These are phyloP conservation scores for Xylariaceae sp. DNA, from an alignment of 2,329 filamentous ascomycete genomes.

Conservation along the genomic window DNA sequence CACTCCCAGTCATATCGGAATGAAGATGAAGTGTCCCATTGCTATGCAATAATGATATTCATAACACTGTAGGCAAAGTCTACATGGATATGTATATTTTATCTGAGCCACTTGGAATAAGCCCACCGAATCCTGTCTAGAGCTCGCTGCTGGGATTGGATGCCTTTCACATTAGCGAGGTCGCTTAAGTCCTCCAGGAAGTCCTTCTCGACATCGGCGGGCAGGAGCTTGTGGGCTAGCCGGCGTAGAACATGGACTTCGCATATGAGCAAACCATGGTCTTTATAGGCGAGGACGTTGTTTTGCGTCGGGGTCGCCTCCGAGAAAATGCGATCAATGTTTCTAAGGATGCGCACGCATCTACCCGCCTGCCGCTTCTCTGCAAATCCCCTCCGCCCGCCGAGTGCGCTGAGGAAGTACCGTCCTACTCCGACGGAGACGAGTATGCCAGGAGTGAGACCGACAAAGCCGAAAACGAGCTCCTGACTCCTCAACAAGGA, in stretches of 20 bases:
- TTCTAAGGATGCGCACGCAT: conserved; percentile 74
- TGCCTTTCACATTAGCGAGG: conserved; percentile 75
- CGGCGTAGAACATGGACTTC: conserved; percentile 80
- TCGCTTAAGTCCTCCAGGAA: conserved; percentile 87
- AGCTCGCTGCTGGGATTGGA: conserved; percentile 73
- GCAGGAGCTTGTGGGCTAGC: conserved; percentile 64
- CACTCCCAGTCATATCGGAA: background rate
- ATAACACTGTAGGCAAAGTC: background rate
- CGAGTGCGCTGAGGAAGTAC: conserved; percentile 68
- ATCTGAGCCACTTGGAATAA: conserved; percentile 70
- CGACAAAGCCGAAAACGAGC: conserved; percentile 95
- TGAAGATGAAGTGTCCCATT: background rate
- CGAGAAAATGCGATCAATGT: conserved; percentile 77
- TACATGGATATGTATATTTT: background rate
- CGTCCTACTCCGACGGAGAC: conserved; percentile 71
- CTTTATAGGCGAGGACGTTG: conserved; percentile 80
- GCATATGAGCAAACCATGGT: conserved; percentile 84
- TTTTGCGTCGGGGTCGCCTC: conserved; percentile 65
- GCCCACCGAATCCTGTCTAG: conserved; percentile 85
- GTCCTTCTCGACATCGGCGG: conserved; percentile 70
- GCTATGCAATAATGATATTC: background rate
- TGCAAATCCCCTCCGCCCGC: conserved; percentile 64
- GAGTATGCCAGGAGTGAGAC: conserved; percentile 86
- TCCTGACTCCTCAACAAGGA: conserved; percentile 92
- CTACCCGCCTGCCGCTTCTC: conserved; percentile 63